phyloP scores from a whole-genome alignment of 2,329 filamentous ascomycete genomes.

The Chalaropsis ovoidea region DNA sequence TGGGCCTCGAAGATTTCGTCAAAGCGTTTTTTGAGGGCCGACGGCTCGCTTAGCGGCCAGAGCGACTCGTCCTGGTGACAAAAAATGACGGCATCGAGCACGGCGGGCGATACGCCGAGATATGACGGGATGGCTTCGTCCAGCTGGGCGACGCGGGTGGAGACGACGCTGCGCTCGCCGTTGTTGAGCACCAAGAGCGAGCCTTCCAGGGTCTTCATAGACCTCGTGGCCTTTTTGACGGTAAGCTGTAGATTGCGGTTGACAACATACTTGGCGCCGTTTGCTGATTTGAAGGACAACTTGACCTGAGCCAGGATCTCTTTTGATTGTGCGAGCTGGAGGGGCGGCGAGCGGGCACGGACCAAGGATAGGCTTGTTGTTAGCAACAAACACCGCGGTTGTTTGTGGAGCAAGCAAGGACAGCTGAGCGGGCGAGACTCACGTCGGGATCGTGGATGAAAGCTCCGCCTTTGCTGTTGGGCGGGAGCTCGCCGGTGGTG shows the following conservation, averaged over 20 bases:
- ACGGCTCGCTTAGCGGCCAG: slow-evolving; percentile 89
- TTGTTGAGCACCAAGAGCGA: slow-evolving; percentile 64
- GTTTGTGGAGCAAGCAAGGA: not conserved
- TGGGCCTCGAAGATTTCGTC: slow-evolving; percentile 96
- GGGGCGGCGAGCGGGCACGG: not conserved
- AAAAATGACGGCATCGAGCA: slow-evolving; percentile 92
- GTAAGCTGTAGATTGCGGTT: slow-evolving; percentile 77
- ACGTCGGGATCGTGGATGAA: slow-evolving; percentile 97
- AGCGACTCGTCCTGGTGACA: slow-evolving; percentile 97
- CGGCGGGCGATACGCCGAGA: slow-evolving; percentile 78
- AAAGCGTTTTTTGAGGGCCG: slow-evolving; percentile 80
- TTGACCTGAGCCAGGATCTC: slow-evolving; percentile 88
- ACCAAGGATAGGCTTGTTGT: not conserved
- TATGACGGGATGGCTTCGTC: slow-evolving; percentile 75
- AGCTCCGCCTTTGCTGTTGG: slow-evolving; percentile 80
- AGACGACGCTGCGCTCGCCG: slow-evolving; percentile 69
- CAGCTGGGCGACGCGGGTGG: slow-evolving; percentile 69
- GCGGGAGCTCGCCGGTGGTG: slow-evolving; percentile 84
- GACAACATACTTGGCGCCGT: slow-evolving; percentile 68
- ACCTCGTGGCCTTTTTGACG: slow-evolving; percentile 67
- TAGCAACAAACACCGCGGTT: not conserved
- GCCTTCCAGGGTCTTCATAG: slow-evolving; percentile 76
- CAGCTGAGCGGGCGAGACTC: slow-evolving; percentile 27
- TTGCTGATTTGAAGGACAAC: slow-evolving; percentile 71
- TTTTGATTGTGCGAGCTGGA: slow-evolving; percentile 37